A percentile compares a stretch with the other conserved stretches of the same genome.
Conservation (phyloP, 805 yeast genomes). For the Hermanozyma aechmeae region DNA sequence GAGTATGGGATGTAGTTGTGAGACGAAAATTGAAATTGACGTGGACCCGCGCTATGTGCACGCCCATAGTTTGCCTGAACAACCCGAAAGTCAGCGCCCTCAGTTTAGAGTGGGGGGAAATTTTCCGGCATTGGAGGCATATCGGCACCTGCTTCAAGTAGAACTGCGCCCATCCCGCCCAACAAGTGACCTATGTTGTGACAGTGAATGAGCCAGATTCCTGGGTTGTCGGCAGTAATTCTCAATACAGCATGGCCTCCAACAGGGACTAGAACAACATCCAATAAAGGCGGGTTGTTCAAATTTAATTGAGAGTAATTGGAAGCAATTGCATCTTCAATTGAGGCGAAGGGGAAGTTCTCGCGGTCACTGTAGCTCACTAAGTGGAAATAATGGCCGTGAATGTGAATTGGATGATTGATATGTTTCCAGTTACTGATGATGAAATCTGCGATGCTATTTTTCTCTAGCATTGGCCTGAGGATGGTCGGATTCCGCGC, state of each 20-base stretch:
- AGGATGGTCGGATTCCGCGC: conserved; percentile 7
- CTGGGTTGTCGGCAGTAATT: conserved; percentile 23
- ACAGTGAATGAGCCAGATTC: conserved; percentile 24
- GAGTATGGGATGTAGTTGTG: too few species aligned
- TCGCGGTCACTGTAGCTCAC: conserved; percentile 15
- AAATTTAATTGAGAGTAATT: conserved; percentile 11
- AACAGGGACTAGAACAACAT: conserved; percentile 17
- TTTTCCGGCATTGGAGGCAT: too few species aligned
- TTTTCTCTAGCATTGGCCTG: conserved; percentile 9
- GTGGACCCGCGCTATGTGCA: too few species aligned
- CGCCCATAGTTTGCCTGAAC: too few species aligned
- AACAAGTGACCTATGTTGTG: conserved; percentile 24
- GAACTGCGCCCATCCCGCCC: conserved; percentile 16
- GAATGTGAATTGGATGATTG: conserved; percentile 27
- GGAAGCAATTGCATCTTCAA: conserved; percentile 14
- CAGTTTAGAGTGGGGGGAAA: too few species aligned
- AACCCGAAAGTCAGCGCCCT: too few species aligned
- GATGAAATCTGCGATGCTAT: conserved; percentile 21
- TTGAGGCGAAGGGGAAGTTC: conserved; percentile 14
- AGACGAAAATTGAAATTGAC: too few species aligned
- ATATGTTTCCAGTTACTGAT: conserved; percentile 17
- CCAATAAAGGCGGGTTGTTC: conserved; percentile 15
- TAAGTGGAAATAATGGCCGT: conserved; percentile 23
- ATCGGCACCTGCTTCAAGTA: too few species aligned
- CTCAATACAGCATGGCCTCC: conserved; percentile 25